Percentiles rank a stretch among this genome's conserved stretches.
Conservation (phyloP, 2,329 filamentous ascomycete species). For the Colletotrichum sp. region DNA sequence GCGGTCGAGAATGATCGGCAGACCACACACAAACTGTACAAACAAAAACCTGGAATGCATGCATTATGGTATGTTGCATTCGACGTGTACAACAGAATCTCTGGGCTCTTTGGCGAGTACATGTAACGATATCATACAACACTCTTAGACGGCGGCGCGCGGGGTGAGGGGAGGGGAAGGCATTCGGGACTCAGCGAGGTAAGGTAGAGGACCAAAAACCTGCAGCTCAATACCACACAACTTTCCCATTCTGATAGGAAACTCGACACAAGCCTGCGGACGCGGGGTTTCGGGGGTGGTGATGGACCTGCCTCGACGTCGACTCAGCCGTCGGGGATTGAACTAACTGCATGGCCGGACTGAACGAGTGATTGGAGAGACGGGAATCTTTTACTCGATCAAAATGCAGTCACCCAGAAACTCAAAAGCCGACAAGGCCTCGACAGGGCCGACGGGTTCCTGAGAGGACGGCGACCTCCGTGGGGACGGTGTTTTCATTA, state of each 20-base stretch:
- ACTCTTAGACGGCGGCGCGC: slow-evolving; percentile 11
- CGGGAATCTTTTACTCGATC: slow-evolving; percentile 5
- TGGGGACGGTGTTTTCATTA: slow-evolving; percentile 11
- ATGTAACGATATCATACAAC: slow-evolving; percentile 22
- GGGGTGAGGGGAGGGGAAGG: neutral
- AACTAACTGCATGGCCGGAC: neutral
- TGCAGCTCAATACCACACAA: slow-evolving; percentile 16
- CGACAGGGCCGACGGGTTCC: neutral
- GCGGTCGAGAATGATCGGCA: neutral
- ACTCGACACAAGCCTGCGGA: neutral
- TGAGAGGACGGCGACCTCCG: neutral
- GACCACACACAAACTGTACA: neutral
- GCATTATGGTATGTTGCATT: slow-evolving; percentile 13
- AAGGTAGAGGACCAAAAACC: neutral
- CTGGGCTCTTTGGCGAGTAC: slow-evolving; percentile 14
- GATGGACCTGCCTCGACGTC: neutral
- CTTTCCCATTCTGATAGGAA: neutral
- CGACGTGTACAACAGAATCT: slow-evolving; percentile 18
- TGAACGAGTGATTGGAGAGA: neutral
- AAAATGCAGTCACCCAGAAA: neutral
- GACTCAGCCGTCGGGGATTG: neutral
- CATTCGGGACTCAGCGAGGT: neutral
- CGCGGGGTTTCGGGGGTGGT: neutral
- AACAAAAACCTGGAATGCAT: slow-evolving; percentile 13
- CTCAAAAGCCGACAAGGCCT: neutral